Conservation (phyloP, 73 alveolate species). For the Paramecium octaurelia region DNA sequence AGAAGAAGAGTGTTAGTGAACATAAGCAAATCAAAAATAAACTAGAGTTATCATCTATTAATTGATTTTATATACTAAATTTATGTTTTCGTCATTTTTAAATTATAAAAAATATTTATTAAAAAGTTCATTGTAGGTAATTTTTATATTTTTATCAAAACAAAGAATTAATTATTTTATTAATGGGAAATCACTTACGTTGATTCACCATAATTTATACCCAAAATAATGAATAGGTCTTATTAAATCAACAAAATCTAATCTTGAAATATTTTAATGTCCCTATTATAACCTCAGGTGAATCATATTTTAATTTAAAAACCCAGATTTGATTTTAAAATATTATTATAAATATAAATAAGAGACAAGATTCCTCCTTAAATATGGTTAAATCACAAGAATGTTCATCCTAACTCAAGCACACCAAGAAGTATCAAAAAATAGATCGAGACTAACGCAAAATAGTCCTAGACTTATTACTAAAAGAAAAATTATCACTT, state of each 20-base stretch:
- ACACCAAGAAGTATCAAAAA: conserved; percentile 5
- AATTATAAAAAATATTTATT: neutral
- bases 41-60: neutral
- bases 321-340: neutral
- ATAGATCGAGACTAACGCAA: neutral
- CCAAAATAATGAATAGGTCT: neutral
- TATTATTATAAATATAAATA: neutral
- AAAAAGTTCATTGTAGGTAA: neutral
- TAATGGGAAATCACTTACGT: neutral
- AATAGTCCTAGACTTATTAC: neutral
- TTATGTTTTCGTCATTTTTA: neutral
- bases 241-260: neutral
- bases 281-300: neutral
- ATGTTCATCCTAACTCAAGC: neutral
- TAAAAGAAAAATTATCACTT: neutral
- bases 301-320: neutral
- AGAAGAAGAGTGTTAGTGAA: conserved; percentile 10
- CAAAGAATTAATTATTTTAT: neutral
- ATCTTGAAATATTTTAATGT: neutral
- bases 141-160: neutral
- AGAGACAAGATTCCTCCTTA: neutral
- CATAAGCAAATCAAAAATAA: neutral
- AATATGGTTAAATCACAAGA: neutral
- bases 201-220: neutral
- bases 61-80: neutral